These are phyloP conservation scores for Phaseolus lunatus DNA, from an alignment of 306 rosid genomes.

Conservation along the genomic window DNA sequence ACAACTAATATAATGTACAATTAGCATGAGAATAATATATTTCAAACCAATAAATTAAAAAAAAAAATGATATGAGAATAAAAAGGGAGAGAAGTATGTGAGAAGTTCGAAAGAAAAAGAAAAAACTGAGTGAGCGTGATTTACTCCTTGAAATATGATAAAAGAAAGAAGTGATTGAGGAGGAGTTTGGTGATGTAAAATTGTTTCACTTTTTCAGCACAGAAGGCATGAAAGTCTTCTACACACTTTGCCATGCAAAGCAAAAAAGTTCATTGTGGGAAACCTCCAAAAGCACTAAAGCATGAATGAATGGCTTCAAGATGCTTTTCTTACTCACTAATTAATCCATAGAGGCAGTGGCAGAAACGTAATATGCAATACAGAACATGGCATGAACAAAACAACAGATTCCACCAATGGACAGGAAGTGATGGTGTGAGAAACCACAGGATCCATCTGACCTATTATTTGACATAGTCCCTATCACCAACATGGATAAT, in stretches of 20 bases:
- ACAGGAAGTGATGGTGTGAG: constrained; percentile 89
- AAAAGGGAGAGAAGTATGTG: too few species aligned
- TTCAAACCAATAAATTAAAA: too few species aligned
- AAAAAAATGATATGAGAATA: too few species aligned
- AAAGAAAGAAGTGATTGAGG: not conserved
- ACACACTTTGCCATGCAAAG: constrained; percentile 42
- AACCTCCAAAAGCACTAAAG: constrained; percentile 45
- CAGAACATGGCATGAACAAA: constrained; percentile 82
- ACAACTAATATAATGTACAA: too few species aligned
- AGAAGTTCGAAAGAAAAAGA: too few species aligned
- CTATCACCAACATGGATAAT: constrained; percentile 87
- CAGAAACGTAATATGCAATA: constrained; percentile 78
- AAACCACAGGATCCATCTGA: constrained; percentile 83
- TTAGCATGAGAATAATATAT: too few species aligned
- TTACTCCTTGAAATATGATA: not conserved
- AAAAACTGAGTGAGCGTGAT: not conserved
- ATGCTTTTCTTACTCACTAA: constrained; percentile 44
- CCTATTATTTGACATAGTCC: constrained; percentile 81
- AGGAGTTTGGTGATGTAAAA: constrained; percentile 32
- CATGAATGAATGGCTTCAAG: constrained; percentile 30
- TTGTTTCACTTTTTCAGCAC: constrained; percentile 21
- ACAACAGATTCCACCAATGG: constrained; percentile 92
- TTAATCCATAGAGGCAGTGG: constrained; percentile 63
- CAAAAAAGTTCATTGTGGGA: constrained; percentile 2
- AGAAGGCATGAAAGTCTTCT: constrained; percentile 40